Evolutionary conservation across 1,139 yeast species (phyloP).

Genomic region (Hyphopichia fennica): DNA sequence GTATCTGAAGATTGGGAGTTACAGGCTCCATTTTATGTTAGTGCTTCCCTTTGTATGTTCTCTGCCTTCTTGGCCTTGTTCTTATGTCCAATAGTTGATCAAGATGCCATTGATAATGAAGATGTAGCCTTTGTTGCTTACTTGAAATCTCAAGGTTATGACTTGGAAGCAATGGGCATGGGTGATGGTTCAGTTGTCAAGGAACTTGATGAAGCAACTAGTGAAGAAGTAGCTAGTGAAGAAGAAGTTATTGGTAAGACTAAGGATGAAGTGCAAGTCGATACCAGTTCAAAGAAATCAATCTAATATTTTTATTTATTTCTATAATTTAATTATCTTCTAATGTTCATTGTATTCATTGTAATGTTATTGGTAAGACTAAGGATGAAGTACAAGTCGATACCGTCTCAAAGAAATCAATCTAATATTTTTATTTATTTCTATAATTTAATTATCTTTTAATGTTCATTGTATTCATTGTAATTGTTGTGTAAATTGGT

Average conservation of each 20-base stretch:
- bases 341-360: too few species aligned
- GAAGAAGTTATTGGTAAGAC: not conserved
- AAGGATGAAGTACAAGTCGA: constrained; percentile 1
- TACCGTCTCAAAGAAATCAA: constrained; percentile 6
- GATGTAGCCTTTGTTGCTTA: constrained; percentile 70
- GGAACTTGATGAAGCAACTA: constrained; percentile 8
- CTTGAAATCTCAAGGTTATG: constrained; percentile 59
- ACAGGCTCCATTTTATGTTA: constrained; percentile 80
- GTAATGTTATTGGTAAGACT: not conserved
- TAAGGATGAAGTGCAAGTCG: constrained; percentile 1
- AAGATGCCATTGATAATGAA: constrained; percentile 77
- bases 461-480: too few species aligned
- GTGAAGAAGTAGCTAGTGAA: not conserved
- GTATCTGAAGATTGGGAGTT: constrained; percentile 44
- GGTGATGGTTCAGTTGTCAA: constrained; percentile 33
- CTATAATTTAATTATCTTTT: too few species aligned
- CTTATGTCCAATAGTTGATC: constrained; percentile 78
- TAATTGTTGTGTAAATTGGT: too few species aligned
- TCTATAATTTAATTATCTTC: too few species aligned
- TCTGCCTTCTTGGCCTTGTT: constrained; percentile 70
- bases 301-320: constrained; percentile 1
- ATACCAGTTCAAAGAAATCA: constrained; percentile 7
- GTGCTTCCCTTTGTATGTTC: constrained; percentile 73
- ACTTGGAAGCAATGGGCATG: constrained; percentile 38
- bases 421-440: constrained; percentile 1